Percentiles rank a stretch among this genome's conserved stretches.
phyloP scores from a whole-genome alignment of 2,329 filamentous ascomycete genomes.

The Hymenotorrendiella dingleyae region DNA sequence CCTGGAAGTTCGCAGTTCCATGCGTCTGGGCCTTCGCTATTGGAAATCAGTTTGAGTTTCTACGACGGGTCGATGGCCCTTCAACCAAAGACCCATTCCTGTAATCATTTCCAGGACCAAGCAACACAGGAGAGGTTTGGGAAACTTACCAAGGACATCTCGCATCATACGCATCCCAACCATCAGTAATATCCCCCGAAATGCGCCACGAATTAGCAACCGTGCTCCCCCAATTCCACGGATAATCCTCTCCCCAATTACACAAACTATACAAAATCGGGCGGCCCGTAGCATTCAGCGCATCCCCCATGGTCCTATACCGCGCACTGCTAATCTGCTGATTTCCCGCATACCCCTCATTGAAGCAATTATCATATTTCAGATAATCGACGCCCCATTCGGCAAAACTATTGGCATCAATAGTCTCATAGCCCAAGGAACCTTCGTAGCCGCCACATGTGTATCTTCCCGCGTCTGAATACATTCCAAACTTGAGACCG shows the following conservation, averaged over 20 bases:
- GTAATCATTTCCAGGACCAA: too few species aligned
- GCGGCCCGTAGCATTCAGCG: constrained; percentile 32
- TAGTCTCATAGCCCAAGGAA: constrained; percentile 42
- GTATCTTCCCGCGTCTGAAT: constrained; percentile 40
- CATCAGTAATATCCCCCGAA: constrained; percentile 34
- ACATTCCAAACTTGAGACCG: constrained; percentile 48
- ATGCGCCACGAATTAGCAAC: constrained; percentile 35
- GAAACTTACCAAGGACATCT: constrained; percentile 29
- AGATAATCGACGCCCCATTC: constrained; percentile 46
- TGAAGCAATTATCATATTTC: constrained; percentile 54
- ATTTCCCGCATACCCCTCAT: constrained; percentile 44
- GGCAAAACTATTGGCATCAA: constrained; percentile 47
- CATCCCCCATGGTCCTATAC: constrained; percentile 33
- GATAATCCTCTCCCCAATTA: constrained; percentile 46
- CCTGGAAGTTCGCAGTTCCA: constrained; percentile 27
- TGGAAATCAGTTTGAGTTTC: neutral
- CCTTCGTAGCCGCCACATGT: constrained; percentile 37
- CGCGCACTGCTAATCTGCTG: constrained; percentile 35
- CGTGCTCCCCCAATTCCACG: constrained; percentile 32
- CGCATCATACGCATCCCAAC: constrained; percentile 35
- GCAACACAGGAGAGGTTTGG: too few species aligned
- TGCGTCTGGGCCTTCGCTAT: constrained; percentile 34
- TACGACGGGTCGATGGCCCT: too few species aligned
- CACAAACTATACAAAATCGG: constrained; percentile 35
- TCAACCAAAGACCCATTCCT: too few species aligned